These are phyloP conservation scores for Mallotus nudiflorus DNA, from an alignment of 345 rosid genomes.

Conservation along the genomic window DNA sequence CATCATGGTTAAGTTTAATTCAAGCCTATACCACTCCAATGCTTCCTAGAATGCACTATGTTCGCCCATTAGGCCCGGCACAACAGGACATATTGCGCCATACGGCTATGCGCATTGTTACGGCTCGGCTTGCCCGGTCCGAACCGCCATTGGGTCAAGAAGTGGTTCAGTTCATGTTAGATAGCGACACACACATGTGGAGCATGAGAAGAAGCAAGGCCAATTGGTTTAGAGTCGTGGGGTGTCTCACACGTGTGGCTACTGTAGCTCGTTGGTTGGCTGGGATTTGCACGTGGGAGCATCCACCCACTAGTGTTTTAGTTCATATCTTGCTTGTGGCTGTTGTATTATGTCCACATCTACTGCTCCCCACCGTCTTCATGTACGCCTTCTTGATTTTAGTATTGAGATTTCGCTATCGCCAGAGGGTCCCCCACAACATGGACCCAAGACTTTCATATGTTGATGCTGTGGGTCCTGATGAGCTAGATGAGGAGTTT, in stretches of 20 bases:
- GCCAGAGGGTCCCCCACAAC: conserved; percentile 46
- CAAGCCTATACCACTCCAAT: conserved; percentile 73
- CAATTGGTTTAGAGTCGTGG: conserved; percentile 80
- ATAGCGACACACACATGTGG: conserved; percentile 82
- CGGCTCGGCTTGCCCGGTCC: conserved; percentile 63
- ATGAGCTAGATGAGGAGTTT: conserved; percentile 88
- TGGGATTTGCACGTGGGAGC: conserved; percentile 71
- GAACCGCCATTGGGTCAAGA: conserved; percentile 85
- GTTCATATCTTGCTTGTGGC: conserved; percentile 68
- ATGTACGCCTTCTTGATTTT: conserved; percentile 79
- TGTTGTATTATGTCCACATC: conserved; percentile 68
- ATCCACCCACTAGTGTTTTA: conserved; percentile 65
- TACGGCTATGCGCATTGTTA: conserved; percentile 82
- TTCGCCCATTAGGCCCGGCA: conserved; percentile 65
- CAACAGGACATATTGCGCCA: conserved; percentile 84
- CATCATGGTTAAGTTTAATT: conserved; percentile 70
- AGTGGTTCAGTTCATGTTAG: conserved; percentile 81
- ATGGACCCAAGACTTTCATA: conserved; percentile 66
- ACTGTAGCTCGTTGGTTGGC: conserved; percentile 66
- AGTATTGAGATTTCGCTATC: conserved; percentile 53
- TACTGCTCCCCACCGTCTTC: conserved; percentile 75
- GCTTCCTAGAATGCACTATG: conserved; percentile 84
- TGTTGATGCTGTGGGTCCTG: conserved; percentile 58
- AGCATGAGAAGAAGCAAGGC: conserved; percentile 94
- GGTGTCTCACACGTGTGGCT: conserved; percentile 63